phyloP scores from a whole-genome alignment of 805 yeast species.

The Jamesozyma jinghongensis region DNA sequence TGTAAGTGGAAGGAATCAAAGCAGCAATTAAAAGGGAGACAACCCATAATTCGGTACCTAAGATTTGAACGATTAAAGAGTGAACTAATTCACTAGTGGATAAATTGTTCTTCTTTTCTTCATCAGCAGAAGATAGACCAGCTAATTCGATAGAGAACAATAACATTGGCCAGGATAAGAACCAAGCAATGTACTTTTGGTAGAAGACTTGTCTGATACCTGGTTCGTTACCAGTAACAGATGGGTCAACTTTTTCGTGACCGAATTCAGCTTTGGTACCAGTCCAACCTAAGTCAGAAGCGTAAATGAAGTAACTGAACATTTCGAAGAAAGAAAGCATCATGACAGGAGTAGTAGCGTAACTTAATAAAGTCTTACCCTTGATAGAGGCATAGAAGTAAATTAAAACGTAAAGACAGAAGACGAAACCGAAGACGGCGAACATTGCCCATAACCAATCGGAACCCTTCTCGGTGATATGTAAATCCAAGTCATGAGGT shows the following conservation, averaged over 20 bases:
- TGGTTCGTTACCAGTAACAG: constrained; percentile 14
- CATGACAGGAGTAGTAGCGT: constrained; percentile 30
- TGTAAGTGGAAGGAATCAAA: constrained; percentile 46
- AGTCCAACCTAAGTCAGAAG: constrained; percentile 40
- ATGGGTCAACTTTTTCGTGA: constrained; percentile 31
- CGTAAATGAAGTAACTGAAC: constrained; percentile 36
- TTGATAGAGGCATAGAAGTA: constrained; percentile 14
- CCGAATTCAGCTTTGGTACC: constrained; percentile 33
- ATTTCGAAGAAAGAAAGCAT: constrained; percentile 33
- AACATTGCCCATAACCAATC: constrained; percentile 63
- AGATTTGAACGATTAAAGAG: constrained; percentile 29
- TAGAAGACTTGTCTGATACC: constrained; percentile 38
- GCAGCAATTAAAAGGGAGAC: constrained; percentile 49
- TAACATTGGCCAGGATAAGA: constrained; percentile 37
- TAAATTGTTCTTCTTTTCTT: neutral
- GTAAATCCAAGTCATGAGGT: constrained; percentile 38
- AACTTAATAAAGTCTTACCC: constrained; percentile 18
- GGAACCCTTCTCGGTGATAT: constrained; percentile 49
- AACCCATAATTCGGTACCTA: constrained; percentile 40
- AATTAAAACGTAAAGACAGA: constrained; percentile 15
- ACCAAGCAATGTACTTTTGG: constrained; percentile 38
- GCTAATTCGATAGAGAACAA: constrained; percentile 23
- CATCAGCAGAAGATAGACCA: neutral
- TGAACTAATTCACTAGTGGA: constrained; percentile 4
- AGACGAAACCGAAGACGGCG: constrained; percentile 25